Percentiles rank a stretch among this genome's conserved stretches.
These are phyloP conservation scores for Tinospora cordifolia DNA, from an alignment of 164 flowering plant genomes.

Conservation along the genomic window DNA sequence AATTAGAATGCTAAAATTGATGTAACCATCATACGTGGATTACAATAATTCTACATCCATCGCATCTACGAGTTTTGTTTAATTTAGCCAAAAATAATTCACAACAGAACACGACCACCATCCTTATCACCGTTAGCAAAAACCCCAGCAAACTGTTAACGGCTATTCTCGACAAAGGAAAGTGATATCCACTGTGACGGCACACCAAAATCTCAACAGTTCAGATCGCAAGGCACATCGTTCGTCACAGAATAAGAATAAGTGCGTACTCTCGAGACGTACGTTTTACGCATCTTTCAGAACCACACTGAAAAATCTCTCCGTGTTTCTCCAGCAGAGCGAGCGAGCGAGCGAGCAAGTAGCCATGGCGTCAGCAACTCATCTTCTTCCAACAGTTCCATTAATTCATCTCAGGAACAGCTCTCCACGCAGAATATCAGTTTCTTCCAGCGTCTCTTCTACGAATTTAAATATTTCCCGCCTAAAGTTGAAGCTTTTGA, in stretches of 20 bases:
- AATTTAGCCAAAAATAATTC: too few relatives aligned
- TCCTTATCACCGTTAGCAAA: too few relatives aligned
- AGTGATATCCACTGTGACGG: too few relatives aligned
- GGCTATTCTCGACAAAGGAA: too few relatives aligned
- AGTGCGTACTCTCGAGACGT: background rate
- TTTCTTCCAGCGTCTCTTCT: background rate
- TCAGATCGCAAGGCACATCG: background rate
- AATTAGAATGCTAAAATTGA: too few relatives aligned
- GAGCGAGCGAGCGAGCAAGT: background rate
- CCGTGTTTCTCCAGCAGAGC: background rate
- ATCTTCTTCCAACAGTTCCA: conserved; percentile 8
- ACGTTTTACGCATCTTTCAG: background rate
- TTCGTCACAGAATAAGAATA: background rate
- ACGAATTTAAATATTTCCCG: conserved; percentile 5
- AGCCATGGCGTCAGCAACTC: conserved; percentile 23
- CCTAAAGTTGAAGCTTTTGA: conserved; percentile 5
- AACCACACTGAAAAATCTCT: background rate
- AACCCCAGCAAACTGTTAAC: too few relatives aligned
- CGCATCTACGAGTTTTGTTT: too few relatives aligned
- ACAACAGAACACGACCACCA: too few relatives aligned
- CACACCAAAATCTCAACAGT: too few relatives aligned
- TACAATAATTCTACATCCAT: too few relatives aligned
- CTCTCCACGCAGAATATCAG: background rate
- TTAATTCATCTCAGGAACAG: background rate
- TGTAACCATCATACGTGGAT: too few relatives aligned